Evolutionary conservation across 352 stramenopile species (phyloP).

Genomic region (Blastocystis sp.): DNA sequence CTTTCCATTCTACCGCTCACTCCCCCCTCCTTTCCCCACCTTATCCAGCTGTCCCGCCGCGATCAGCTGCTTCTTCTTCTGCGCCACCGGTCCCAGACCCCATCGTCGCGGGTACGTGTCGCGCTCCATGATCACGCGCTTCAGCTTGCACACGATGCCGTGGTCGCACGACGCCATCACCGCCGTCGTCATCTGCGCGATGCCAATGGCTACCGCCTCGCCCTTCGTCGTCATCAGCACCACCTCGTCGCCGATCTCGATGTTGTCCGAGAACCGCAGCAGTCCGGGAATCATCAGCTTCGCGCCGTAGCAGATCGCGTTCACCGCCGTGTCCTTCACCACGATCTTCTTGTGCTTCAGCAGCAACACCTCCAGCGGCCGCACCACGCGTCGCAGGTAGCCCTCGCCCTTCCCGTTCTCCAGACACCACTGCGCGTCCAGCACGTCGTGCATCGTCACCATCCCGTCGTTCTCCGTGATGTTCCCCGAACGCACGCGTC

Average conservation of each 20-base stretch:
- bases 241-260: conserved; percentile 95
- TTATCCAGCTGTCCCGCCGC: conserved; percentile 79
- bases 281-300: conserved; percentile 99
- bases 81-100: conserved; percentile 93
- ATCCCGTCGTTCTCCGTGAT: conserved; percentile 87
- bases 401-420: conserved; percentile 85
- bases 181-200: conserved; percentile 97
- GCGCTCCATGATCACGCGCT: conserved; percentile 99
- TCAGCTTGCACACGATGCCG: conserved; percentile 98
- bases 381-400: conserved; percentile 92
- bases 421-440: conserved; percentile 96
- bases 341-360: conserved; percentile 98
- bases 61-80: conserved; percentile 96
- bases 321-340: conserved; percentile 98
- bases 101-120: conserved; percentile 97
- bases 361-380: conserved; percentile 91
- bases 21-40: conserved; percentile 57
- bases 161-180: conserved; percentile 99
- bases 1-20: no score
- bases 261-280: conserved; percentile 93
- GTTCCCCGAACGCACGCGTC: conserved; percentile 87
- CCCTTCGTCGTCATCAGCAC: conserved; percentile 99
- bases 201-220: conserved; percentile 92
- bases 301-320: conserved; percentile 99
- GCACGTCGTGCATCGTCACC: conserved; percentile 98